A percentile compares a stretch with the other conserved stretches of the same genome.
Conservation (phyloP, 2,329 filamentous ascomycete genomes). For the Ceratocystis albifundus region DNA sequence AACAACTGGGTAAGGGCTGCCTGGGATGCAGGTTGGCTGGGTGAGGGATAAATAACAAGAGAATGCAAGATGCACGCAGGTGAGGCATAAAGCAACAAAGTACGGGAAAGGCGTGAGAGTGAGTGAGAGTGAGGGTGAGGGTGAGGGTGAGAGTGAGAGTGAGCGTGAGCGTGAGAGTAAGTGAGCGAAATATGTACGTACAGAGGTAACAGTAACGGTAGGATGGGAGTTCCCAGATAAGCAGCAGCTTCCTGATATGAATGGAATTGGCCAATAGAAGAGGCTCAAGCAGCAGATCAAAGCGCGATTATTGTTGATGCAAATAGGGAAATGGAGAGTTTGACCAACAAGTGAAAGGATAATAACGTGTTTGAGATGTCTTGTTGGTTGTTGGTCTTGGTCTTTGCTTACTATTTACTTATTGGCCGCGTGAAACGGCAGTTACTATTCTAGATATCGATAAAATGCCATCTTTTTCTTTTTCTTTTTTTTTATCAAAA, state of each 20-base stretch:
- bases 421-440: no score
- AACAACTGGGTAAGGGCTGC: neutral
- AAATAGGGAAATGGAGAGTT: neutral
- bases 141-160: no score
- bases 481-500: no score
- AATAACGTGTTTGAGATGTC: neutral
- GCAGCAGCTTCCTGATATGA: neutral
- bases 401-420: neutral
- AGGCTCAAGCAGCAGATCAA: neutral
- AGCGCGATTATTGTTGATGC: neutral
- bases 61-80: neutral
- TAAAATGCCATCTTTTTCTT: no score
- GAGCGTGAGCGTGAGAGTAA: no score
- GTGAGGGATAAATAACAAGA: slow-evolving; percentile 5
- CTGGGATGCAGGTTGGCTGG: neutral
- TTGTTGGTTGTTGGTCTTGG: neutral
- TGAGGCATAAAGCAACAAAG: neutral
- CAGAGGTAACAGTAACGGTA: neutral
- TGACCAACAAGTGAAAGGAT: neutral
- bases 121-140: no score
- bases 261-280: neutral
- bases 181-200: neutral
- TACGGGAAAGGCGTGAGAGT: neutral
- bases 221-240: no score
- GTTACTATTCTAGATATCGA: no score